Evolutionary conservation across 306 rosid genomes (phyloP).

Genomic region (Alnus glutinosa): DNA sequence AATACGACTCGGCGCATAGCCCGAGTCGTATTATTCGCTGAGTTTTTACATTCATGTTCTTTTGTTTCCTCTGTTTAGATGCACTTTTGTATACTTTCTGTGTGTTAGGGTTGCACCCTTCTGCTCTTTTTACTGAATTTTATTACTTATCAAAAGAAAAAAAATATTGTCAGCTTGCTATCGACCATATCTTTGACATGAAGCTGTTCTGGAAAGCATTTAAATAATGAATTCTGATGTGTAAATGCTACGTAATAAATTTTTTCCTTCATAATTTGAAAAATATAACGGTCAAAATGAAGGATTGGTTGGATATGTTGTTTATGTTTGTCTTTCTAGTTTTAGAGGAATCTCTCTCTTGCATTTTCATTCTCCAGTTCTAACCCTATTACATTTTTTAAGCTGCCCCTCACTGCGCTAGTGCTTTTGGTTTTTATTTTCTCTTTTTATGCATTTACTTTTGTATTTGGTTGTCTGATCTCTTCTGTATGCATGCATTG

Average conservation of each 20-base stretch:
- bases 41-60: too few species aligned
- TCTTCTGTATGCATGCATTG: constrained; percentile 27
- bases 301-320: not conserved
- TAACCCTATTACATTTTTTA: not conserved
- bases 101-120: too few species aligned
- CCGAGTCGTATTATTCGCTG: too few species aligned
- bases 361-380: too few species aligned
- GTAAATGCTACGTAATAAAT: not conserved
- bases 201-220: not conserved
- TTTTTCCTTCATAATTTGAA: not conserved
- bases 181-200: not conserved
- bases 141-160: too few species aligned
- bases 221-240: not conserved
- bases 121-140: too few species aligned
- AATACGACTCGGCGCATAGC: not conserved
- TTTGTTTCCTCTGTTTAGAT: too few species aligned
- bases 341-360: not conserved
- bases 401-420: not conserved
- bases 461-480: constrained; percentile 1
- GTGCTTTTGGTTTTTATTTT: constrained; percentile 6
- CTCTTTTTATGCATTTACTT: constrained; percentile 6
- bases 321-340: not conserved
- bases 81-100: too few species aligned
- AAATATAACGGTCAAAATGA: not conserved
- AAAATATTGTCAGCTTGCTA: not conserved